A percentile compares a stretch with the other conserved stretches of the same genome.
Conservation (phyloP, 352 stramenopile genomes). For the Phytophthora lateralis region DNA sequence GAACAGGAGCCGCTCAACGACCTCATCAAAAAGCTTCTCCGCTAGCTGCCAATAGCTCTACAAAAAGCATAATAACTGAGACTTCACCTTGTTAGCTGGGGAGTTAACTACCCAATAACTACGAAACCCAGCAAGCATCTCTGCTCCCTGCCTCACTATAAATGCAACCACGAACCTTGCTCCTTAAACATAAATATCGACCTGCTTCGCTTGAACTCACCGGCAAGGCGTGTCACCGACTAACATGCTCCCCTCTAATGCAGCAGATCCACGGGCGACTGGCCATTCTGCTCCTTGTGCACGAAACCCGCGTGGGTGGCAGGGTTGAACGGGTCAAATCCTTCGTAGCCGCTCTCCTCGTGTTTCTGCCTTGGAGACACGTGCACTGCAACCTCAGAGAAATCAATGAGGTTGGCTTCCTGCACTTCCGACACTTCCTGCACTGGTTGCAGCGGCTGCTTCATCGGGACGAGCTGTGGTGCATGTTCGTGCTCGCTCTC, state of each 20-base stretch:
- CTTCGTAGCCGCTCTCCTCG: constrained; percentile 23
- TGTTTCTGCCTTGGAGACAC: constrained; percentile 41
- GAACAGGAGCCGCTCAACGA: constrained; percentile 95
- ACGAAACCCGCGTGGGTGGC: constrained; percentile 21
- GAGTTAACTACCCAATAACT: constrained; percentile 3
- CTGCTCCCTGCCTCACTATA: constrained; percentile 2
- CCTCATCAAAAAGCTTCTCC: constrained; percentile 92
- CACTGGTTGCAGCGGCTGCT: constrained; percentile 37
- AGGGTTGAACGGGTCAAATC: constrained; percentile 56
- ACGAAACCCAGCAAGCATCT: constrained; percentile 5
- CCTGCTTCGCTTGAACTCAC: constrained; percentile 26
- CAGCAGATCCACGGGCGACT: constrained; percentile 50
- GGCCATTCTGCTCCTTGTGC: constrained; percentile 28
- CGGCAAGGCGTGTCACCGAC: background rate
- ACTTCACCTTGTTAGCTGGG: constrained; percentile 14
- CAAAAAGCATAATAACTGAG: constrained; percentile 6
- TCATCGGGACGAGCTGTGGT: constrained; percentile 30
- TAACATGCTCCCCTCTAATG: constrained; percentile 30
- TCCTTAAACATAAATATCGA: constrained; percentile 42
- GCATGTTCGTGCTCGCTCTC: constrained; percentile 31
- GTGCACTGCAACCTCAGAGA: constrained; percentile 61
- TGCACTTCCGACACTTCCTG: constrained; percentile 39
- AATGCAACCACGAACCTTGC: constrained; percentile 27
- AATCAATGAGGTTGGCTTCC: constrained; percentile 68
- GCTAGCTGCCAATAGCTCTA: constrained; percentile 26